Evolutionary conservation across 163 green algal genomes (phyloP).

Genomic region (Chlamydomonas reinhardtii): DNA sequence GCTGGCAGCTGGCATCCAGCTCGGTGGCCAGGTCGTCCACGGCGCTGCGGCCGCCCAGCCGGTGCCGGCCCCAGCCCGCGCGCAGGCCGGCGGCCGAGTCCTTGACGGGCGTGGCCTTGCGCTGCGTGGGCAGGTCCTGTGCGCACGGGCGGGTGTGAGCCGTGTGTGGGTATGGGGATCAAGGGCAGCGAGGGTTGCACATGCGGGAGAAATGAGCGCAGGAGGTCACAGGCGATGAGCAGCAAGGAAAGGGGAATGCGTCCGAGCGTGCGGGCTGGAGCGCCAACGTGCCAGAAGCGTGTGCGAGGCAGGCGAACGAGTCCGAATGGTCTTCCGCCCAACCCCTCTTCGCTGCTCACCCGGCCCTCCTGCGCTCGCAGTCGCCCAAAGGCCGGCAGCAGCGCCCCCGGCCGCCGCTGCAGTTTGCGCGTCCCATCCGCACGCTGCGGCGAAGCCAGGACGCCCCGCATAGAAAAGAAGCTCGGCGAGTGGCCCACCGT

Average conservation of each 20-base stretch:
- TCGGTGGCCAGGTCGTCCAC: constrained; percentile 26
- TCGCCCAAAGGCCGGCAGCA: constrained; percentile 2
- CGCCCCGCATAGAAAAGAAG: background rate
- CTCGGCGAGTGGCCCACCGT: background rate
- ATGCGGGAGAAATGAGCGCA: too few relatives aligned
- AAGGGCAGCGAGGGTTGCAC: too few relatives aligned
- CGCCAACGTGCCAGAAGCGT: background rate
- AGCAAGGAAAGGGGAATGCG: too few relatives aligned
- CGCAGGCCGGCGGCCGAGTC: background rate
- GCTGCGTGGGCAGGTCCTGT: background rate
- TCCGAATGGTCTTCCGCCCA: background rate
- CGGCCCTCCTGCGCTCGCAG: background rate
- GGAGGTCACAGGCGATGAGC: too few relatives aligned
- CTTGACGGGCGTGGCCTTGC: constrained; percentile 39
- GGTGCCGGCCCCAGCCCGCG: background rate
- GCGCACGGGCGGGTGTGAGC: too few relatives aligned
- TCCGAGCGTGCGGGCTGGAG: too few relatives aligned
- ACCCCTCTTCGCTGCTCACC: background rate
- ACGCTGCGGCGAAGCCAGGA: background rate
- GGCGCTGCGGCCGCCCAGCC: background rate
- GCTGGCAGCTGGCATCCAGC: constrained; percentile 17
- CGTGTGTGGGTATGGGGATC: background rate
- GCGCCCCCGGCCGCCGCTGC: background rate
- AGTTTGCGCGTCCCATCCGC: too few relatives aligned
- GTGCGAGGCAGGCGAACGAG: background rate